Evolutionary conservation across 306 rosid genomes (phyloP), one percentile per base, ranked within the genome.

Genomic region (Citrullus mucosospermus): DNA sequence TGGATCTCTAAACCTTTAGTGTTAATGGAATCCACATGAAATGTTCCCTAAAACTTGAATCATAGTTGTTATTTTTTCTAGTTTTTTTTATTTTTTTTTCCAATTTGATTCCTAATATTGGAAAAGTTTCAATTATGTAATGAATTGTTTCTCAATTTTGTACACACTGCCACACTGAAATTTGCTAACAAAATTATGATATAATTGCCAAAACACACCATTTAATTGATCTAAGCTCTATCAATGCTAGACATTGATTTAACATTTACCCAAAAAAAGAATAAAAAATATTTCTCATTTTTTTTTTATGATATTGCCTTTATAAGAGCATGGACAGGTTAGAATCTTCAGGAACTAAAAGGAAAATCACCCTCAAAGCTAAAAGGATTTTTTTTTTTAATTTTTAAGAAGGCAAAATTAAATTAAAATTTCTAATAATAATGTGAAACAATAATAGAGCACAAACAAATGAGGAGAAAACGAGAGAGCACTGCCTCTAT

Each of bases 401-500:
- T 13, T 14, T 36, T 38, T 20, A 2, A 68, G 11, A 10, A 68
- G 32, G 18, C 6, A 44, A 69, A 43, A 71, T 46, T 71, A 46
- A 71, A 15, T 72, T 46, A 48, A 43, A 70, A 70, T 22, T 46
- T 44, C 60, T 25, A 28, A 72, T 0, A 48, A 46, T 6, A 18
- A 6, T 6, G 58, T 25, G 58, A 16, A 75, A 22, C 22, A 22
- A 22, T 18, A 75, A 54, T 75, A 53, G 32, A 34, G 43, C 43
- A 59, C 36, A 56, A 55, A 58, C 8, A 55, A 75, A 75, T 39
- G 39, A 38, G 20, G 22, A 22, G 22, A 58, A 58, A 7, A 61
- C 44, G 44, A 56, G 30, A 80, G 17, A 86, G 96, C 98, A 94
- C 92, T 90, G 98, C 89, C 98, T 92, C 95, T 88, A 79, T 63